A percentile compares a stretch with the other conserved stretches of the same genome.
phyloP scores from a whole-genome alignment of 179 eudicot species.

The Carnegiea gigantea region DNA sequence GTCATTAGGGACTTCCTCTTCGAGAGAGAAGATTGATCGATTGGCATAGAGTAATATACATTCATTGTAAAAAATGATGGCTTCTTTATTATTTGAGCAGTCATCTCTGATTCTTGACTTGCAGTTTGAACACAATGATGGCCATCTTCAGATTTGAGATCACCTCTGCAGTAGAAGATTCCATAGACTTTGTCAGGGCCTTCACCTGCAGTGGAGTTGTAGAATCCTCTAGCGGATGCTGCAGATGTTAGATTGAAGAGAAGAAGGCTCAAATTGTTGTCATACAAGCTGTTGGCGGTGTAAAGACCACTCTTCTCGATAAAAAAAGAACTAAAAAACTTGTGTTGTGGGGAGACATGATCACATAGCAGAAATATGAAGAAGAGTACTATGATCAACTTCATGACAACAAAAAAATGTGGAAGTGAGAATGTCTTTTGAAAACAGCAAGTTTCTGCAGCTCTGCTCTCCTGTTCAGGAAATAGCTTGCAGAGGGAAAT shows the following conservation, averaged over 20 bases:
- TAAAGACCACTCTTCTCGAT: not conserved
- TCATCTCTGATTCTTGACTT: not conserved
- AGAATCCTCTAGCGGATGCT: constrained; percentile 1
- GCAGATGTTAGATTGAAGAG: not conserved
- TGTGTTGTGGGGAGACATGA: not conserved
- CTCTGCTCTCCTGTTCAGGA: not conserved
- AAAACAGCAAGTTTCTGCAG: not conserved
- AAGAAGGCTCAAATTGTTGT: constrained; percentile 5
- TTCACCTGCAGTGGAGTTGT: constrained; percentile 15
- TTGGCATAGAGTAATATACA: constrained; percentile 28
- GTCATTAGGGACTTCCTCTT: constrained; percentile 22
- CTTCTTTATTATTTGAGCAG: constrained; percentile 18
- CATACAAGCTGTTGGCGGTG: not conserved
- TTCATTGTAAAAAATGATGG: constrained; percentile 16
- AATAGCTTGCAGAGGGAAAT: not conserved
- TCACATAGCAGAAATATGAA: not conserved
- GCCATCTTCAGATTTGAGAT: constrained; percentile 8
- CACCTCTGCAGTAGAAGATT: constrained; percentile 28
- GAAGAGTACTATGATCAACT: not conserved
- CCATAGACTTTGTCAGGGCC: constrained; percentile 12
- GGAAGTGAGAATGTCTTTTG: not conserved
- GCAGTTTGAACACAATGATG: constrained; percentile 8
- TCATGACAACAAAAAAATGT: not conserved
- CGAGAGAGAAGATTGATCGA: constrained; percentile 2
- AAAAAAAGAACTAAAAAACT: constrained; percentile 1